Evolutionary conservation across 345 rosid species (phyloP), one percentile per base, ranked within the genome.

Genomic region (Linum tenue): DNA sequence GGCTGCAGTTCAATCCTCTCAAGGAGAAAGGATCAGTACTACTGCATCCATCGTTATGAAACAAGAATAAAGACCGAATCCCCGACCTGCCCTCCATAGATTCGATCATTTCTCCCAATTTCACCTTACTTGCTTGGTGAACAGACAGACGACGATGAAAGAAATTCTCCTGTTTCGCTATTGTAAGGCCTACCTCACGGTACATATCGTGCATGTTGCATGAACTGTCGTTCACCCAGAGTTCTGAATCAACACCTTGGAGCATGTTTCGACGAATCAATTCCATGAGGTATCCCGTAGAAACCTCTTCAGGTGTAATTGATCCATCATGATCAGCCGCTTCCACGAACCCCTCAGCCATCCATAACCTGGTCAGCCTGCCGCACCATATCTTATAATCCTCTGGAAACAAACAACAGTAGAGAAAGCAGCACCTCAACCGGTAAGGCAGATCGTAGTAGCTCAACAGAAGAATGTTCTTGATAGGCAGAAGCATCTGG

Each of bases 221-320:
- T 5, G 9, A 10, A 22, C 39, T 59, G 7, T 17, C 38, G 10
- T 37, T 59, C 39, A 35, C 39, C 7, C 9, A 17, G 36, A 9
- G 62, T 17, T 59, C 11, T 59, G 38, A 67, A 37, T 10, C 15
- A 14, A 57, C 64, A 22, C 72, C 78, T 73, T 69, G 80, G 69
- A 81, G 75, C 79, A 81, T 63, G 59, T 66, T 76, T 59, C 82
- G 70, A 65, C 37, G 55, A 12, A 78, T 70, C 56, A 81, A 79
- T 37, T 78, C 80, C 61, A 44, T 73, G 0, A 78, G 69, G 55
- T 76, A 78, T 59, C 55, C 59, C 7, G 76, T 79, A 37, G 81
- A 79, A 12, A 76, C 72, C 38, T 72, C 79, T 59, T 76, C 80
- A 2, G 76, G 65, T 5, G 62, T 39, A 22, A 42, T 62, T 22